phyloP scores from a whole-genome alignment of 1,139 yeast species.

The Saccharomycopsis phalli region DNA sequence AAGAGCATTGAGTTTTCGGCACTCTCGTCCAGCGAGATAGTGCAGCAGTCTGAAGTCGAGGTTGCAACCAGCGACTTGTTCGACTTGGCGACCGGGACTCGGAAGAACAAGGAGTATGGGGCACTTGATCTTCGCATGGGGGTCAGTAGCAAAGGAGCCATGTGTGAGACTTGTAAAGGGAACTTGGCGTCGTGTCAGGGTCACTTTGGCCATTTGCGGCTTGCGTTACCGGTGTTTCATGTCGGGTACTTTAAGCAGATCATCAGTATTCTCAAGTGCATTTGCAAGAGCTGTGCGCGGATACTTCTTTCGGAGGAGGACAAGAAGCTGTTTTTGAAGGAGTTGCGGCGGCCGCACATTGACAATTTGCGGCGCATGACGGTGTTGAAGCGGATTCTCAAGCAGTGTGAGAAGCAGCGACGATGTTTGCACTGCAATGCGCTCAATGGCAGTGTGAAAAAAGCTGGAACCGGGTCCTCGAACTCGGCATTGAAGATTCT shows the following conservation, averaged over 20 bases:
- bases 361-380: slow-evolving; percentile 92
- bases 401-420: slow-evolving; percentile 93
- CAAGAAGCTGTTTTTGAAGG: slow-evolving; percentile 60
- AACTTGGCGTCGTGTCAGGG: slow-evolving; percentile 94
- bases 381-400: slow-evolving; percentile 69
- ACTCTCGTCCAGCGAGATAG: slow-evolving; percentile 79
- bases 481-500: slow-evolving; percentile 91
- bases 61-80: slow-evolving; percentile 86
- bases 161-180: slow-evolving; percentile 89
- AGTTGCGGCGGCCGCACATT: slow-evolving; percentile 76
- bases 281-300: slow-evolving; percentile 86
- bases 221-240: slow-evolving; percentile 94
- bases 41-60: slow-evolving; percentile 92
- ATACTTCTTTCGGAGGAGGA: slow-evolving; percentile 66
- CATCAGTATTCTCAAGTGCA: slow-evolving; percentile 78
- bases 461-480: slow-evolving; percentile 87
- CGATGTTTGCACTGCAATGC: slow-evolving; percentile 83
- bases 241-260: slow-evolving; percentile 94
- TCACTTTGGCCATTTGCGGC: slow-evolving; percentile 89
- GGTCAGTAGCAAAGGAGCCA: slow-evolving; percentile 74
- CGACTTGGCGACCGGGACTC: slow-evolving; percentile 70
- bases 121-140: slow-evolving; percentile 95
- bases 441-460: slow-evolving; percentile 92
- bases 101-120: slow-evolving; percentile 72
- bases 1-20: slow-evolving; percentile 91